Evolutionary conservation across 148 eudicot genomes (phyloP), one percentile per base, ranked within the genome.

Genomic region (Talinum fruticosum): DNA sequence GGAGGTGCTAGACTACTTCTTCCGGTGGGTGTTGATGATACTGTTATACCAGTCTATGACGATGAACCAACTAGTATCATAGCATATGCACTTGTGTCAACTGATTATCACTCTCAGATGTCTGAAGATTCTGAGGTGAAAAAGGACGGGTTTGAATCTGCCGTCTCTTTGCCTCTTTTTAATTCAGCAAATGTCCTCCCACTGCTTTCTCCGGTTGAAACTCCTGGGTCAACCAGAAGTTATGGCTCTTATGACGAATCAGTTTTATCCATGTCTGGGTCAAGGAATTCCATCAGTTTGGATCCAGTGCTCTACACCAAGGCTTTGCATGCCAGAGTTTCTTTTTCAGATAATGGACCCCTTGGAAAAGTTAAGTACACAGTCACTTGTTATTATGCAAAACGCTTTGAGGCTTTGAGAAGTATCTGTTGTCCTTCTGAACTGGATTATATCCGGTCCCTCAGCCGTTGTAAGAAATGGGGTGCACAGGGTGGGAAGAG

Each of bases 391-490:
- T 96, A 96, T 79, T 90, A 83, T 82, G 97, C 99, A 7, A 90
- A 89, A 86, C 82, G 88, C 70, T 96, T 96, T 83, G 99, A 93
- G 80, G 98, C 92, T 12, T 80, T 96, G 79, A 86, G 99, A 83
- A 86, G 86, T 79, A 86, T 96, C 44, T 89, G 89, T 82, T 96
- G 98, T 72, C 93, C 93, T 67, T 89, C 93, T 59, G 95, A 90
- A 84, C 61, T 89, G 79, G 95, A 96, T 86, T 93, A 75, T 66
- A 74, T 88, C 41, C 87, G 97, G 84, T 96, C 99, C 51, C 97
- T 96, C 75, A 91, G 97, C 77, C 92, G 97, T 34, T 96, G 99
- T 78, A 93, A 93, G 87, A 96, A 96, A 84, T 93, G 99, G 98
- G 99, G 99, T 51, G 93, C 93, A 26, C 89, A 89, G 76, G 90